Percentiles rank a stretch among this genome's conserved stretches.
These are phyloP conservation scores for Tremellales sp. DNA, from an alignment of 1,284 basidiomycete species.

Conservation along the genomic window DNA sequence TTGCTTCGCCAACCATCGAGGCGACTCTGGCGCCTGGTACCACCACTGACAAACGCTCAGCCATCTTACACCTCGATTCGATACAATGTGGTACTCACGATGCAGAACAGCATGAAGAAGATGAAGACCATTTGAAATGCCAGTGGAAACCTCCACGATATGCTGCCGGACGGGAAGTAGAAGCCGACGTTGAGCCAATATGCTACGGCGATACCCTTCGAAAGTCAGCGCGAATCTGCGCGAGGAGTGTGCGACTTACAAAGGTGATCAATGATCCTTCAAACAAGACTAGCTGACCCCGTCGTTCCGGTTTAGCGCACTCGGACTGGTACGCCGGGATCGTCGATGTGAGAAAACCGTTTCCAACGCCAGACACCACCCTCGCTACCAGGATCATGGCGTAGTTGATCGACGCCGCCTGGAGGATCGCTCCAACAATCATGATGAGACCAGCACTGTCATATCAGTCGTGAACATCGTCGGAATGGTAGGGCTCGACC, in stretches of 20 bases:
- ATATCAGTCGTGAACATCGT: background rate
- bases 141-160: slow-evolving; percentile 50
- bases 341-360: slow-evolving; percentile 48
- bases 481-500: no score
- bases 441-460: slow-evolving; percentile 38
- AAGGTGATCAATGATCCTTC: slow-evolving; percentile 44
- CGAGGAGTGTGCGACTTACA: background rate
- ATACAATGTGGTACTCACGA: background rate
- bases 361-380: slow-evolving; percentile 43
- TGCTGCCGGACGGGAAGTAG: slow-evolving; percentile 32
- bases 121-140: slow-evolving; percentile 50
- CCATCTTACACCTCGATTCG: slow-evolving; percentile 33
- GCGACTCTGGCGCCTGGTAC: slow-evolving; percentile 51
- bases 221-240: no score
- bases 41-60: no score
- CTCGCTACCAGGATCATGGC: slow-evolving; percentile 49
- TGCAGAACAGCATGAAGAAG: slow-evolving; percentile 8
- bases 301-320: slow-evolving; percentile 45
- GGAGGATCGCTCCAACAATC: slow-evolving; percentile 45
- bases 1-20: slow-evolving; percentile 52
- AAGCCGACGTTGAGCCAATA: slow-evolving; percentile 48
- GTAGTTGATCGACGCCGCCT: slow-evolving; percentile 43
- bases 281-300: slow-evolving; percentile 50
- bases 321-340: slow-evolving; percentile 47
- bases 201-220: slow-evolving; percentile 25